Evolutionary conservation across 106 monocot genomes (phyloP).

Genomic region (Gastrodia elata): DNA sequence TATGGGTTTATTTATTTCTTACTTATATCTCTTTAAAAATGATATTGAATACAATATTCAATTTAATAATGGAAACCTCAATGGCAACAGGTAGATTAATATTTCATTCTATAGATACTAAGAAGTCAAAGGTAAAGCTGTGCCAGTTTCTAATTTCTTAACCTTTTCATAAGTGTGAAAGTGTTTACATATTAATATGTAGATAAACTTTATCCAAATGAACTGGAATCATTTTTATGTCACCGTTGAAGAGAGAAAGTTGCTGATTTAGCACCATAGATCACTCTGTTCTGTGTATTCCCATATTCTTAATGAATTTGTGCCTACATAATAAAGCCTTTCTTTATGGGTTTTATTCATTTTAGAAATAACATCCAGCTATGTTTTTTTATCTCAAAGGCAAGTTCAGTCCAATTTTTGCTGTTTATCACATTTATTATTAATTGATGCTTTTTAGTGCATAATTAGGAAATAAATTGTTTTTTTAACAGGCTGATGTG

Average conservation of each 20-base stretch:
- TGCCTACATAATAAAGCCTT: background rate
- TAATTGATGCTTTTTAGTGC: background rate
- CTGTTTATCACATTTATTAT: background rate
- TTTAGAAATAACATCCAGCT: too few relatives aligned
- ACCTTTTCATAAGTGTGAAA: background rate
- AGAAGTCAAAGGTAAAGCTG: background rate
- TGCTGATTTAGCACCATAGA: background rate
- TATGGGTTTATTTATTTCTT: background rate
- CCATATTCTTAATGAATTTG: background rate
- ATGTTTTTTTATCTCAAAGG: background rate
- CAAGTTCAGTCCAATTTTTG: constrained; percentile 3
- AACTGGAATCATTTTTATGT: background rate
- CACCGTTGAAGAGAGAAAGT: background rate
- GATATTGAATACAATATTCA: background rate
- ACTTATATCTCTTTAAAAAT: background rate
- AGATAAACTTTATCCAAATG: background rate
- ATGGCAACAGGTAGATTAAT: background rate
- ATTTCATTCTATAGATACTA: background rate
- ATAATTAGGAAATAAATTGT: constrained; percentile 1
- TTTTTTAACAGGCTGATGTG: constrained; percentile 66
- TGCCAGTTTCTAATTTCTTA: background rate
- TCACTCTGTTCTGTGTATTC: background rate
- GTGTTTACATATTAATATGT: background rate
- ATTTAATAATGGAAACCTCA: background rate
- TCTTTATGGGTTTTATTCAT: background rate